Base-by-base conservation (phyloP, 768 basidiomycete species). In the Dentipellis fragilis region DNA sequence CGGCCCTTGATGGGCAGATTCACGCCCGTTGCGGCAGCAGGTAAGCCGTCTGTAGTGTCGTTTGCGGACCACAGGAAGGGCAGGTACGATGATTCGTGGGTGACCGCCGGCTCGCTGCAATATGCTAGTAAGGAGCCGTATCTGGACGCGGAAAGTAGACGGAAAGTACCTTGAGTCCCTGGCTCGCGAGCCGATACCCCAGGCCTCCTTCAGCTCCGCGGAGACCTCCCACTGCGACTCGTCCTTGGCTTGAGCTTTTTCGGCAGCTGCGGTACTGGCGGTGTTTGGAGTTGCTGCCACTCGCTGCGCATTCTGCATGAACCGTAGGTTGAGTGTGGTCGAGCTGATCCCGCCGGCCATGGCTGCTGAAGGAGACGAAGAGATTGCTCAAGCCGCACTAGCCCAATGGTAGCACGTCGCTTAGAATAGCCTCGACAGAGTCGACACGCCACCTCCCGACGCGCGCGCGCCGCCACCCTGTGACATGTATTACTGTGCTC, bases 71-170 rank as follows among this genome's bases (percentile, higher is more conserved):
- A 56, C 49, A 61, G 47, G 49, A 61, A 61, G 0, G 59, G 59
- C 42, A 61, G 58, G 40, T 61, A 61, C 29, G 59, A 61, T 7
- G 58, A 37, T 48, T 61, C 59, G 49, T 61, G 59, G 16, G 39
- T 52, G 34, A 61, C 54, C 35, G 51, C 45, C n/a, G 45, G 9
- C 11, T 35, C 9, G 23, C 48, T 23, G 22, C 6, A 29, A 29
- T 29, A 29, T 29, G 29, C 29, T 29, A 29, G 29, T 29, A 21
- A 49, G 29, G 22, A 16, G 19, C 29, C 29, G 48, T 49, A 34
- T 34, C 14, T 14, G 40, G 8, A 19, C 2, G 8, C 21, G 29
- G 29, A 12, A 35, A 21, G 19, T 35, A 29, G 29, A 6, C 29
- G 29, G 29, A 29, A 29, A 29, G 29, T 37, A 58, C 59, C 57